Conservation (phyloP, 1,284 basidiomycete species). For the Fomitiporia mediterranea region DNA sequence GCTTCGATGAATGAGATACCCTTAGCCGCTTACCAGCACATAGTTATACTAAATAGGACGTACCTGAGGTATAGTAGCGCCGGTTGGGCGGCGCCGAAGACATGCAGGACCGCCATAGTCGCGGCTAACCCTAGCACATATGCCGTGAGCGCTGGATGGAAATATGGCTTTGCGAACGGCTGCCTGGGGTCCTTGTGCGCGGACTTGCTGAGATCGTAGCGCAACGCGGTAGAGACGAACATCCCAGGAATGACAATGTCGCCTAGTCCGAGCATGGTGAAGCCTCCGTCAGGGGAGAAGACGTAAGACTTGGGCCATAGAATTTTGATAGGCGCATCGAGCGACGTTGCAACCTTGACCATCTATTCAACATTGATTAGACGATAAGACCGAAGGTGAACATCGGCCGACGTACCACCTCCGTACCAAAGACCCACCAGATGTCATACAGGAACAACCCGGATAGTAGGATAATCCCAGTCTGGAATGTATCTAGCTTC, state of each 20-base stretch:
- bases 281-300: constrained; percentile 58
- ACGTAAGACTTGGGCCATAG: constrained; percentile 74
- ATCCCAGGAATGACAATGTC: constrained; percentile 90
- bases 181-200: constrained; percentile 25
- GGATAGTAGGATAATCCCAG: constrained; percentile 77
- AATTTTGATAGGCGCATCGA: constrained; percentile 94
- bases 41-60: constrained; percentile 26
- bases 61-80: constrained; percentile 90
- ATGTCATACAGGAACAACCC: constrained; percentile 88
- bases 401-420: constrained; percentile 52
- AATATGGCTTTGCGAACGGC: constrained; percentile 56
- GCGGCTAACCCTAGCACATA: constrained; percentile 76
- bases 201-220: constrained; percentile 73
- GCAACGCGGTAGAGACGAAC: constrained; percentile 83
- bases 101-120: constrained; percentile 90
- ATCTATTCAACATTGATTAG: constrained; percentile 45
- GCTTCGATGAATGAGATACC: constrained; percentile 32
- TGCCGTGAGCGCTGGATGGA: constrained; percentile 62
- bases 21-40: background rate
- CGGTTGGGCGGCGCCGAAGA: constrained; percentile 79
- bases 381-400: constrained; percentile 10
- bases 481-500: constrained; percentile 87
- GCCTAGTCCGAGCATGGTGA: constrained; percentile 90
- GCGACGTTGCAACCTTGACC: constrained; percentile 87
- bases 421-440: constrained; percentile 83